Conservation (phyloP, 352 stramenopile genomes). For the Pythium myriotylum region DNA sequence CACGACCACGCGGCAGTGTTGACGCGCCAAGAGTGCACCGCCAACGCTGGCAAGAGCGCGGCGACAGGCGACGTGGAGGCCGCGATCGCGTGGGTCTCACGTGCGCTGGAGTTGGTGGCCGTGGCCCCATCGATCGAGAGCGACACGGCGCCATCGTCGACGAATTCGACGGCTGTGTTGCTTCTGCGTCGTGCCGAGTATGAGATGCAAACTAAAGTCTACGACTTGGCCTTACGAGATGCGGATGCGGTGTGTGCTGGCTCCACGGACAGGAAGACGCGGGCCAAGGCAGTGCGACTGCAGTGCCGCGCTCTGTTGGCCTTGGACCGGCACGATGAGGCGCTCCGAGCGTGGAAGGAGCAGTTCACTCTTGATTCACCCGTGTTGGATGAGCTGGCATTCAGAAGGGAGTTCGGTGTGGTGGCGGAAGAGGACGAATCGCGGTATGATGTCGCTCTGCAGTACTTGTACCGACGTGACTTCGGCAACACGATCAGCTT, state of each 20-base stretch:
- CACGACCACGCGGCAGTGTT: background rate
- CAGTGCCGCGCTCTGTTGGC: conserved; percentile 18
- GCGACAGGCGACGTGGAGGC: conserved; percentile 6
- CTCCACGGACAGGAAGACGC: background rate
- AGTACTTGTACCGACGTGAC: conserved; percentile 23
- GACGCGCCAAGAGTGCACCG: conserved; percentile 16
- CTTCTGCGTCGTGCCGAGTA: conserved; percentile 19
- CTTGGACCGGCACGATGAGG: conserved; percentile 1
- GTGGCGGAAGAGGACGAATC: conserved; percentile 4
- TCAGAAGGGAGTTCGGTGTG: conserved; percentile 18
- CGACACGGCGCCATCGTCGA: background rate
- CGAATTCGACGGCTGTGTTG: conserved; percentile 3
- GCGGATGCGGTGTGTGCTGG: background rate
- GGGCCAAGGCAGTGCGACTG: background rate
- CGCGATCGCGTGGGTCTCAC: conserved; percentile 23
- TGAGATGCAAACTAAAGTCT: background rate
- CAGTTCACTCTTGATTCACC: conserved; percentile 3
- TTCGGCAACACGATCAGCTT: conserved; percentile 23
- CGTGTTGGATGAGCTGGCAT: conserved; percentile 25
- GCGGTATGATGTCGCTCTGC: conserved; percentile 11
- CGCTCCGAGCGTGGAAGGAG: conserved; percentile 3
- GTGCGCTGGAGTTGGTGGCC: conserved; percentile 1
- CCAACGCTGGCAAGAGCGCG: conserved; percentile 12
- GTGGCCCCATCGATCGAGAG: background rate
- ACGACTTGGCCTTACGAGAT: conserved; percentile 2